These are phyloP conservation scores for Lodderomyces metapsilosis DNA, from an alignment of 1,139 yeast genomes.

Conservation along the genomic window DNA sequence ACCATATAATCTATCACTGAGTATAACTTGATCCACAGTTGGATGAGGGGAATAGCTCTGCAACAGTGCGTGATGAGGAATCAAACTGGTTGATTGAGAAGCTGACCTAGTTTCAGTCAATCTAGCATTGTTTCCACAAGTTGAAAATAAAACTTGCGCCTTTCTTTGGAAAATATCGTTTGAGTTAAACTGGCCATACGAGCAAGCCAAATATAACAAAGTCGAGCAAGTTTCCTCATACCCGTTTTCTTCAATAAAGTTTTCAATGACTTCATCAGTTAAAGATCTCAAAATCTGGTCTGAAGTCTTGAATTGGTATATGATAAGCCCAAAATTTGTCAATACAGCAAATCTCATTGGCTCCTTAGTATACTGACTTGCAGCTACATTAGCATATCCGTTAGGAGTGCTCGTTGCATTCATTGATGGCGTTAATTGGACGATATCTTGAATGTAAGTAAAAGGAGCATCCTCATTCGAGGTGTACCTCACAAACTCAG, in stretches of 20 bases:
- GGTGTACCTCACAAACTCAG: conserved; percentile 66
- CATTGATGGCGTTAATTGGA: conserved; percentile 67
- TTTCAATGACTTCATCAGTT: conserved; percentile 55
- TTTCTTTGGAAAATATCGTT: conserved; percentile 48
- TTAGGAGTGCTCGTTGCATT: conserved; percentile 70
- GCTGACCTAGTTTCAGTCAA: conserved; percentile 29
- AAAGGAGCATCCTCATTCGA: conserved; percentile 22
- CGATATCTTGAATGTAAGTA: conserved; percentile 64
- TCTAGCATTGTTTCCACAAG: conserved; percentile 56
- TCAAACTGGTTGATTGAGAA: conserved; percentile 7
- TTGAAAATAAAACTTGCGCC: conserved; percentile 52
- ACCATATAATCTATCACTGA: conserved; percentile 92
- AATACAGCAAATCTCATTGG: conserved; percentile 75
- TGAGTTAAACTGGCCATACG: conserved; percentile 54
- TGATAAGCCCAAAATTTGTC: conserved; percentile 74
- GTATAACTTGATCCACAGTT: conserved; percentile 68
- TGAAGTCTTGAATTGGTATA: conserved; percentile 77
- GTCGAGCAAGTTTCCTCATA: conserved; percentile 82
- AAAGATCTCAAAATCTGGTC: conserved; percentile 71
- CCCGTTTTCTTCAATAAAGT: conserved; percentile 49
- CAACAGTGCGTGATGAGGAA: conserved; percentile 15
- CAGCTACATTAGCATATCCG: conserved; percentile 81
- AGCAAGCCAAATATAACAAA: conserved; percentile 78
- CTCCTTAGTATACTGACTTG: conserved; percentile 71
- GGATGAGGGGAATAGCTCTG: conserved; percentile 21